Conservation (phyloP, 805 yeast species). For the Candida sphagnicola region DNA sequence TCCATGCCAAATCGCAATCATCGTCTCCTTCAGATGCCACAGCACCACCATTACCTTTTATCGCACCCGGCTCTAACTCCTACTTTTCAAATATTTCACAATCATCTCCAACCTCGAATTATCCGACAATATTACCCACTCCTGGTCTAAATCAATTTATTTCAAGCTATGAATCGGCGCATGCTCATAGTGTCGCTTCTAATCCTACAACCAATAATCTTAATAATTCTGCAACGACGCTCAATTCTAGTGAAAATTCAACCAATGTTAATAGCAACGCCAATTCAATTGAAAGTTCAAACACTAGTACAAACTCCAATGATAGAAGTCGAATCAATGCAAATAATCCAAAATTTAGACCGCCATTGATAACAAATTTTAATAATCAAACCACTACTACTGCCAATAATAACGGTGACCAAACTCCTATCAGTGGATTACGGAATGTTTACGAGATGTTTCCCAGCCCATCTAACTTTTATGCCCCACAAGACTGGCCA, state of each 20-base stretch:
- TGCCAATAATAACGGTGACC: constrained; percentile 44
- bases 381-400: neutral
- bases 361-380: constrained; percentile 6
- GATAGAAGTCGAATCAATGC: constrained; percentile 2
- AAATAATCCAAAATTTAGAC: constrained; percentile 7
- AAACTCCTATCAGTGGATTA: constrained; percentile 65
- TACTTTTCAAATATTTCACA: constrained; percentile 25
- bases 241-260: constrained; percentile 12
- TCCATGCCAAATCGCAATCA: constrained; percentile 35
- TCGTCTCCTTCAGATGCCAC: constrained; percentile 37
- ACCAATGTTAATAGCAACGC: constrained; percentile 18
- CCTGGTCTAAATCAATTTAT: constrained; percentile 32
- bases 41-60: constrained; percentile 33
- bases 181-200: too few relatives aligned
- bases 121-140: constrained; percentile 24
- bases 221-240: constrained; percentile 15
- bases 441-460: constrained; percentile 71
- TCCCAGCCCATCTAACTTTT: constrained; percentile 78
- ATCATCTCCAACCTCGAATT: constrained; percentile 18
- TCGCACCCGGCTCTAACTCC: constrained; percentile 11
- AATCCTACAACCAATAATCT: too few relatives aligned
- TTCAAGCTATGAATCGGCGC: constrained; percentile 7
- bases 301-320: constrained; percentile 1
- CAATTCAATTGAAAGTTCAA: constrained; percentile 8
- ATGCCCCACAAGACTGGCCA: constrained; percentile 50